Percentiles rank a stretch among this genome's conserved stretches.
Evolutionary conservation across 1,139 yeast genomes (phyloP).

Genomic region (Suhomyces bolitotheri): DNA sequence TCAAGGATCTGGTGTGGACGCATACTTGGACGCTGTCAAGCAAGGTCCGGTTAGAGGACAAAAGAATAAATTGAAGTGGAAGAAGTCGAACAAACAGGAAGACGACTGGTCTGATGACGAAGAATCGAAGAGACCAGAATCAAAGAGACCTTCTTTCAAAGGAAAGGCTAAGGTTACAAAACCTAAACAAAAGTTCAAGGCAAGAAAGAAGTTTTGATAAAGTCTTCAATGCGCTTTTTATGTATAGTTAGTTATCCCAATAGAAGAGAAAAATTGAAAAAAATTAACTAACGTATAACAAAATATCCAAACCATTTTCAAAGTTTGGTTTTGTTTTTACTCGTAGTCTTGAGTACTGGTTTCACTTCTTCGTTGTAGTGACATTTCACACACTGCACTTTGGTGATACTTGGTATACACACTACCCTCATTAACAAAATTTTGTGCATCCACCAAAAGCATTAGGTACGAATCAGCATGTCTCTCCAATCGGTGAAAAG

Average conservation of each 20-base stretch:
- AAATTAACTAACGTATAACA: neutral
- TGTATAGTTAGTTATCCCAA: constrained; percentile 2
- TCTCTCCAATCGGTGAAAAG: constrained; percentile 13
- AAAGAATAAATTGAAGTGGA: constrained; percentile 84
- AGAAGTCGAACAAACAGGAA: constrained; percentile 57
- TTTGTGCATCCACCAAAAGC: constrained; percentile 2
- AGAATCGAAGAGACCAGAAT: constrained; percentile 17
- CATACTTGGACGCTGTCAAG: constrained; percentile 89
- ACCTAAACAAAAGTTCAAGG: constrained; percentile 54
- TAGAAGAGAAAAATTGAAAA: neutral
- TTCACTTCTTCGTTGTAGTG: too few species aligned
- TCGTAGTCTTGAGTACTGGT: too few species aligned
- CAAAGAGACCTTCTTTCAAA: constrained; percentile 4
- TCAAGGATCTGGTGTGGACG: constrained; percentile 67
- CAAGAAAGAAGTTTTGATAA: constrained; percentile 57
- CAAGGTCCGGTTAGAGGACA: constrained; percentile 94
- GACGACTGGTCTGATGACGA: constrained; percentile 58
- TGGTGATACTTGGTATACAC: constrained; percentile 2
- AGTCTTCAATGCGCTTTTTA: neutral
- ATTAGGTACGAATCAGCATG: constrained; percentile 2
- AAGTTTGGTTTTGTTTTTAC: too few species aligned
- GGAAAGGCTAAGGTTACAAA: constrained; percentile 33
- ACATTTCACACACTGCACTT: too few species aligned
- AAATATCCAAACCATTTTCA: too few species aligned
- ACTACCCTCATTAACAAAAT: constrained; percentile 6